These are phyloP conservation scores for Podospora conica DNA, from an alignment of 495 filamentous ascomycete genomes.

Conservation along the genomic window DNA sequence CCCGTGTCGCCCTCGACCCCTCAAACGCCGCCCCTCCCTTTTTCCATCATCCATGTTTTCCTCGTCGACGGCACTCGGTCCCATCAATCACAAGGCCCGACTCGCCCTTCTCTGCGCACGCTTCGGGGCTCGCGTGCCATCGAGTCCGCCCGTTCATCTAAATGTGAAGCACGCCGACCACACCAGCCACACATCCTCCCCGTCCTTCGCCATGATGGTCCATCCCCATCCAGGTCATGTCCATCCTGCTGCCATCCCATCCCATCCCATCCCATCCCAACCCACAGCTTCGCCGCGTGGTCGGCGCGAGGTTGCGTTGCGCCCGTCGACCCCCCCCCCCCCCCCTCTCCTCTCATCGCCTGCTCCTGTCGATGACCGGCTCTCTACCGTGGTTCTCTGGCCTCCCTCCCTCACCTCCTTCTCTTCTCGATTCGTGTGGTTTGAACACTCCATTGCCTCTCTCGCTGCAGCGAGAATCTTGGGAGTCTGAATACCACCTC, in stretches of 20 bases:
- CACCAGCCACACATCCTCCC: conserved; percentile 11
- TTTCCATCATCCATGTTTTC: neutral
- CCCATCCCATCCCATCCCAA: neutral
- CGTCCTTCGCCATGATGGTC: too few species aligned
- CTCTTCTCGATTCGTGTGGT: neutral
- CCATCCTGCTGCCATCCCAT: neutral
- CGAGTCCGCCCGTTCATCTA: conserved; percentile 10
- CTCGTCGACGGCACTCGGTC: conserved; percentile 8
- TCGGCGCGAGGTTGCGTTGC: neutral
- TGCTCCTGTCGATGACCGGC: neutral
- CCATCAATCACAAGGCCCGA: conserved; percentile 11
- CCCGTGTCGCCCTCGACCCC: neutral
- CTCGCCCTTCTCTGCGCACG: conserved; percentile 1
- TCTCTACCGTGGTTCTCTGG: neutral
- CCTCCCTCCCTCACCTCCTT: neutral
- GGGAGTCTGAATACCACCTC: neutral
- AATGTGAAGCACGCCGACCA: conserved; percentile 9
- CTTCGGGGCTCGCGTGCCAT: conserved; percentile 12
- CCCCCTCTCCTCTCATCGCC: neutral
- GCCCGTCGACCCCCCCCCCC: neutral
- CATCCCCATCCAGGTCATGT: neutral
- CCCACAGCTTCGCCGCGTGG: neutral
- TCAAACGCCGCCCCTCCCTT: neutral
- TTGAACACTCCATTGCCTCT: neutral
- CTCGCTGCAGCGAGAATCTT: neutral